Conservation (phyloP, 495 filamentous ascomycete genomes). For the Hypomontagnella monticulosa region DNA sequence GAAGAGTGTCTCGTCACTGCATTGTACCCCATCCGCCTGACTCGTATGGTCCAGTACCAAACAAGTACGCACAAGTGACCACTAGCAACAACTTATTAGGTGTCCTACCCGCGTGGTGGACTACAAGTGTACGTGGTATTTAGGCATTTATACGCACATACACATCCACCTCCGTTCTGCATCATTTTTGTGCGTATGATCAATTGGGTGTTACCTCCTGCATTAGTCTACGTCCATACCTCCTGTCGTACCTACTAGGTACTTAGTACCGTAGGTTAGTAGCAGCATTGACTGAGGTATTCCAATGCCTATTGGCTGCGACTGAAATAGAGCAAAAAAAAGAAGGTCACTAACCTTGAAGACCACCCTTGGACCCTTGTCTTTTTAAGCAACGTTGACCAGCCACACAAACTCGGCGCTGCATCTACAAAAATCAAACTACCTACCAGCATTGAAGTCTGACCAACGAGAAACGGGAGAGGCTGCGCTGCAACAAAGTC, state of each 20-base stretch:
- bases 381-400: conserved; percentile 10
- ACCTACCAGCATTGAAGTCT: too few species aligned
- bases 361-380: conserved; percentile 14
- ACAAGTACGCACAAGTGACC: neutral
- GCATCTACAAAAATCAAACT: conserved; percentile 4
- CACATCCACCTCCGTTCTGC: conserved; percentile 17
- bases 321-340: neutral
- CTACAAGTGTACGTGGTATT: neutral
- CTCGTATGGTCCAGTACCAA: conserved; percentile 1
- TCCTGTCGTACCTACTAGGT: conserved; percentile 23
- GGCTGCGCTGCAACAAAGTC: conserved; percentile 23
- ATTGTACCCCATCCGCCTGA: conserved; percentile 5
- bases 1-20: too few species aligned
- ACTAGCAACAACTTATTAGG: neutral
- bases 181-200: conserved; percentile 28
- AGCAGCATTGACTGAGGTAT: conserved; percentile 23
- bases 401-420: conserved; percentile 22
- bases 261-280: conserved; percentile 6
- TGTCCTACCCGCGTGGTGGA: conserved; percentile 15
- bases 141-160: conserved; percentile 20
- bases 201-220: conserved; percentile 40
- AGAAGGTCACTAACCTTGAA: too few species aligned
- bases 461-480: conserved; percentile 15
- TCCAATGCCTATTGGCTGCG: conserved; percentile 21
- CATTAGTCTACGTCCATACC: conserved; percentile 37